Percentiles rank a stretch among this genome's conserved stretches.
Conservation (phyloP, 768 basidiomycete genomes). For the Rhodocollybia butyracea region DNA sequence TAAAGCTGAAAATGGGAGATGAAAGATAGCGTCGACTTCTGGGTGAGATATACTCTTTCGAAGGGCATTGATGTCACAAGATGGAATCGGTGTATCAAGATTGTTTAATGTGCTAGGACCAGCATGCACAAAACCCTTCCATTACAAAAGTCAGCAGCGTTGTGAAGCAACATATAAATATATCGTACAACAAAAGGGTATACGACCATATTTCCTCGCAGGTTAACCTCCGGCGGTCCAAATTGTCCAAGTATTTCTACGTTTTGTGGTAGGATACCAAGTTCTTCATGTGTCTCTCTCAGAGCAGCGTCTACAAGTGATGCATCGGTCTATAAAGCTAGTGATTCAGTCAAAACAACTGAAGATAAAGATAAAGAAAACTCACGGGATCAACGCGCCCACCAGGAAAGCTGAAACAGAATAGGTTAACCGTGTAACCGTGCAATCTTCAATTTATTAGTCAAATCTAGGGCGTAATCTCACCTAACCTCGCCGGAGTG, state of each 20-base stretch:
- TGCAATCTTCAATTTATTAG: no score
- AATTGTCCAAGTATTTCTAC: conserved; percentile 67
- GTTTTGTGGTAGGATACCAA: conserved; percentile 56
- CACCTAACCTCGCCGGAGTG: conserved; percentile 87
- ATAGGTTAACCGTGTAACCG: neutral
- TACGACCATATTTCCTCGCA: conserved; percentile 56
- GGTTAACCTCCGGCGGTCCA: conserved; percentile 57
- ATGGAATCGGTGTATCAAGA: conserved; percentile 56
- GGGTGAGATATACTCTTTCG: conserved; percentile 41
- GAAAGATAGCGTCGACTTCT: conserved; percentile 72
- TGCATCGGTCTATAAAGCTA: conserved; percentile 41
- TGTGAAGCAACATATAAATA: neutral
- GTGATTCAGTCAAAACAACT: conserved; percentile 3
- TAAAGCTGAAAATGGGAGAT: conserved; percentile 59
- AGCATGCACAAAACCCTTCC: conserved; percentile 28
- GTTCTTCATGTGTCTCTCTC: conserved; percentile 73
- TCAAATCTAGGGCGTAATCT: neutral
- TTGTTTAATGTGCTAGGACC: conserved; percentile 15
- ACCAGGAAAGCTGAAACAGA: conserved; percentile 61
- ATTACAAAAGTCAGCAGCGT: no score
- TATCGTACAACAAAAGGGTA: conserved; percentile 72
- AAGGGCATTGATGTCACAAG: conserved; percentile 51
- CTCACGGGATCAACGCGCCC: conserved; percentile 64
- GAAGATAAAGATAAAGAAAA: conserved; percentile 5
- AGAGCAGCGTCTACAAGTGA: conserved; percentile 58